Evolutionary conservation across 345 rosid genomes (phyloP), one percentile per base, ranked within the genome.

Genomic region (Passiflora organensis): DNA sequence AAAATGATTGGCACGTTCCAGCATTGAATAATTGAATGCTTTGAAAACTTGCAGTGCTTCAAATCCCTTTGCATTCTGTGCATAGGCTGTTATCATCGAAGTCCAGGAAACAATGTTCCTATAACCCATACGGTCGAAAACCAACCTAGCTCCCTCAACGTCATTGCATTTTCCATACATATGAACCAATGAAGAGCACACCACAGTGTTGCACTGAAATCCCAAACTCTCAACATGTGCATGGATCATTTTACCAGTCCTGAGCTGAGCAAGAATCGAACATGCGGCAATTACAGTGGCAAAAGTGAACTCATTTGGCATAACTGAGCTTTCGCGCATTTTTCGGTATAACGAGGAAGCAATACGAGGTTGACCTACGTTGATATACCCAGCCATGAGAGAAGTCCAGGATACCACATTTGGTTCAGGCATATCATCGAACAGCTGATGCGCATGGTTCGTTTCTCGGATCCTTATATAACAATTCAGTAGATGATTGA

Each of bases 101-200:
- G 87, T 89, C 95, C 95, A 86, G 24, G 88, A 72, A 57, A 89
- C 84, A 58, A 89, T 63, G 56, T 86, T 84, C 70, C 72, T 79
- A 64, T 6, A 64, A 20, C 36, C 58, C 90, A 84, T 89, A 4
- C 56, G 64, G 67, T 86, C 68, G 32, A 86, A 89, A 74, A 84
- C 86, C 76, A 60, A 67, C 65, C 82, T 74, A 17, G 95, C 87
- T 0, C 72, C 64, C 32, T 77, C 82, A 19, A 81, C 77, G 15
- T 81, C 86, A 32, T 83, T 86, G 74, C 95, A 86, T 73, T 89
- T 84, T 43, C 97, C 97, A 49, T 86, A 89, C 95, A 89, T 89
- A 56, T 84, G 85, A 60, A 90, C 72, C 60, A 86, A 87, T 10
- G 97, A 79, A 60, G 95, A 82, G 41, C 75, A 78, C 25, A 82